Evolutionary conservation across 2,329 filamentous ascomycete species (phyloP), one percentile per base, ranked within the genome.

Genomic region (Calonectria multiphialidica): DNA sequence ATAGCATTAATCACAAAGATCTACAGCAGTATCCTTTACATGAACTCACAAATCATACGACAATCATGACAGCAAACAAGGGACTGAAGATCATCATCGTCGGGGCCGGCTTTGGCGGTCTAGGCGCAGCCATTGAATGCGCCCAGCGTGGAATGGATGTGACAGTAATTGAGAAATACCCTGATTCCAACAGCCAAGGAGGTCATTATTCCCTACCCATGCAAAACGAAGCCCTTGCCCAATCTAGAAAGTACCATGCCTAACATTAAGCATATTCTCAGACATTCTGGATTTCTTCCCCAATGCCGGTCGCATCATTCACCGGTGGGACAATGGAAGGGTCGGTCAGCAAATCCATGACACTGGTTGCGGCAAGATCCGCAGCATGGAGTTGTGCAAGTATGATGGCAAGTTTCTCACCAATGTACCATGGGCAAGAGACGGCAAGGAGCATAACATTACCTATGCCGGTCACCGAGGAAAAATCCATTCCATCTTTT

Each of bases 201-300:
- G 68, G 68, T 63, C 28, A 23, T 25, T n/a, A 44, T 61, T 28
- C 8, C 16, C 15, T 25, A 8, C 49, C 33, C n/a, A n/a, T n/a
- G n/a, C n/a, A n/a, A n/a, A n/a, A n/a, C 35, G 23, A 42, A 47
- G 40, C 40, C 40, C 35, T 28, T n/a, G 33, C 21, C 16, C 21
- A 47, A n/a, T n/a, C n/a, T 18, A 33, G 33, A 28, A 16, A 35
- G 30, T 13, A 21, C 25, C 16, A 28, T 35, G 28, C 21, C 49
- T 55, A 30, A 55, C 55, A 25, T 23, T 23, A n/a, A n/a, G n/a
- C 21, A 23, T 37, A 7, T 18, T 2, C 9, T 28, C 12, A 71
- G 68, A 71, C 42, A 71, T 71, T 45, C 68, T 71, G 23, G 68
- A 71, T 40, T 62, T 71, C 53, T 71, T 71, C 25, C 63, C 63